A percentile compares a stretch with the other conserved stretches of the same genome.
These are phyloP conservation scores for Corymbia calophylla DNA, from an alignment of 441 rosid species.

Conservation along the genomic window DNA sequence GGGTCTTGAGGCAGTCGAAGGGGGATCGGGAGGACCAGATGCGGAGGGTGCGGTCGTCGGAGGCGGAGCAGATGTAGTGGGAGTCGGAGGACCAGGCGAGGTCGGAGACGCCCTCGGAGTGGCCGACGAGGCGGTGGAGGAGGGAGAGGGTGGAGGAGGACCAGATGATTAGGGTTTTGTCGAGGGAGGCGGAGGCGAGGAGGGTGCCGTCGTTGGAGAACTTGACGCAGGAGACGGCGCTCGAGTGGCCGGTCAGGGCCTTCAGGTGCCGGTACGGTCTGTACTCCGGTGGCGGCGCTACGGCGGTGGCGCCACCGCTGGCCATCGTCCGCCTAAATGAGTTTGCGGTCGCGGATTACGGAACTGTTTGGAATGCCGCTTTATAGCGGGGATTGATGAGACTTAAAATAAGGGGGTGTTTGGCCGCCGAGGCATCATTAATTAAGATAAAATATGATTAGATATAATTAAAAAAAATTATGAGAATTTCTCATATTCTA, in stretches of 20 bases:
- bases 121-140: conserved; percentile 65
- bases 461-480: not conserved
- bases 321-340: not conserved
- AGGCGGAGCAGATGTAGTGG: conserved; percentile 89
- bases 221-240: conserved; percentile 78
- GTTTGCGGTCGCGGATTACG: not conserved
- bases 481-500: not conserved
- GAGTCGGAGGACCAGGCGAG: conserved; percentile 94
- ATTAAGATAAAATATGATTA: not conserved
- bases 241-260: conserved; percentile 52
- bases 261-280: conserved; percentile 54
- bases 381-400: not conserved
- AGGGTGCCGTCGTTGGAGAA: conserved; percentile 85
- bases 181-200: conserved; percentile 82
- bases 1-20: conserved; percentile 76
- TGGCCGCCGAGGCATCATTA: not conserved
- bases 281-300: conserved; percentile 17
- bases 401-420: not conserved
- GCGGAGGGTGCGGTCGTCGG: conserved; percentile 83
- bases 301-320: conserved; percentile 17
- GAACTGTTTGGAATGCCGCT: not conserved
- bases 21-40: conserved; percentile 85
- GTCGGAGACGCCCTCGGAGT: conserved; percentile 72
- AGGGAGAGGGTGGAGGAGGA: conserved; percentile 46
- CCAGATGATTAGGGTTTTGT: conserved; percentile 80